Conservation (phyloP, 306 rosid species). For the Gastrolobium villosum region DNA sequence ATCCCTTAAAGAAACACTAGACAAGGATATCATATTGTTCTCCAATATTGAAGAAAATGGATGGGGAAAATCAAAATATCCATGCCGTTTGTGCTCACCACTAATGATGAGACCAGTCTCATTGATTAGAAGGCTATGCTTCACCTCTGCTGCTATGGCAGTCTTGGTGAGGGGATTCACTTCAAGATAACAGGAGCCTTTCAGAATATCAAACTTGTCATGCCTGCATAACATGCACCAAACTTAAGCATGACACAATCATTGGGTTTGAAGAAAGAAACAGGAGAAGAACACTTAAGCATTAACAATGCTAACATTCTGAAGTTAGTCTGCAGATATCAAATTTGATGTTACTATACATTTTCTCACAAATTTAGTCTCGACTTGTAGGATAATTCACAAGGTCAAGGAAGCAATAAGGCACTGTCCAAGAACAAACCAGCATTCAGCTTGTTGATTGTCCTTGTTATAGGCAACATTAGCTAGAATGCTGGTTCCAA, state of each 20-base stretch:
- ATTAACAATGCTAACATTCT: not conserved
- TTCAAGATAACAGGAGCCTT: conserved; percentile 32
- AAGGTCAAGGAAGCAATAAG: conserved; percentile 37
- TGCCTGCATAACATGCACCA: conserved; percentile 35
- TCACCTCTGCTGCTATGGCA: conserved; percentile 41
- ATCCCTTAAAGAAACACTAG: conserved; percentile 15
- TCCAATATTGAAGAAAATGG: conserved; percentile 34
- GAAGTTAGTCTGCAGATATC: not conserved
- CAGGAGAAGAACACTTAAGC: not conserved
- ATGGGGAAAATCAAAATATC: conserved; percentile 8
- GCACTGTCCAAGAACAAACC: conserved; percentile 20
- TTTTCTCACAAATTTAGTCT: not conserved
- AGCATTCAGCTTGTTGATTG: not conserved
- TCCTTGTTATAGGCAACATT: not conserved
- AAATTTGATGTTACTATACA: not conserved
- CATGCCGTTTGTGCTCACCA: conserved; percentile 30
- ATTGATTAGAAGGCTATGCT: not conserved
- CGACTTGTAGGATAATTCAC: conserved; percentile 22
- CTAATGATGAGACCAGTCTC: conserved; percentile 14
- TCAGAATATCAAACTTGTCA: conserved; percentile 8
- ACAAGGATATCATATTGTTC: conserved; percentile 8
- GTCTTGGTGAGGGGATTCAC: conserved; percentile 34
- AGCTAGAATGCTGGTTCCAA: conserved; percentile 40
- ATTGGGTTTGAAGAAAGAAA: conserved; percentile 7
- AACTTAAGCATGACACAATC: conserved; percentile 2